Evolutionary conservation across 768 basidiomycete genomes (phyloP), one percentile per base, ranked within the genome.

Genomic region (Chalciporus chontae): DNA sequence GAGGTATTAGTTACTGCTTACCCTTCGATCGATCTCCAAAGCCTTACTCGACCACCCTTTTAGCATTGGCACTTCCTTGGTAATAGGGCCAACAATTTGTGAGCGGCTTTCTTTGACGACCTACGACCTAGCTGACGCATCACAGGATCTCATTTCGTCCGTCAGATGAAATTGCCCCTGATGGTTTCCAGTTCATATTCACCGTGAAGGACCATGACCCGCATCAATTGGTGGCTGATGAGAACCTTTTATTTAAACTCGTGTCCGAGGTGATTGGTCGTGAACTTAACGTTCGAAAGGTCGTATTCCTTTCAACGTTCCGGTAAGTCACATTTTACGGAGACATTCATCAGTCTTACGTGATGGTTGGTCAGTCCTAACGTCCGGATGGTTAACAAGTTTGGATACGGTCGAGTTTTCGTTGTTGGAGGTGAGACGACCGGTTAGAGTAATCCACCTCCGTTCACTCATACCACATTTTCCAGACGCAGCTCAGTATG

Each of bases 401-500:
- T 79, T 53, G 55, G 64, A 15, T 49, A 56, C 5, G 76, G 76
- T 2, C 66, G 75, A n/a, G 74, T 73, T 10, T 79, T 78, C 51
- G 43, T 80, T 14, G 72, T 63, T 23, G 79, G 79, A 56, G 80
- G 79, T 59, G 27, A 43, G 40, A 8, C 13, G 8, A 17, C 42
- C 34, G 11, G 14, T 8, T 9, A 21, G n/a, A n/a, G n/a, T 18
- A 2, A 24, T 27, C 36, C 17, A 31, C 3, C 13, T 9, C 11
- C 5, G 19, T 6, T 31, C 21, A 34, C 19, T 43, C 2, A 47
- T 45, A n/a, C 31, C 14, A 4, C 15, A 14, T n/a, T 21, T 41
- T 1, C 5, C 47, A 80, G 79, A 81, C 54, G 72, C 75, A 19
- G 77, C 75, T 0, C 80, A 80, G 62, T 60, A 45, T 6, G 56